Evolutionary conservation across 768 basidiomycete genomes (phyloP).

Genomic region (Serendipita sp.): DNA sequence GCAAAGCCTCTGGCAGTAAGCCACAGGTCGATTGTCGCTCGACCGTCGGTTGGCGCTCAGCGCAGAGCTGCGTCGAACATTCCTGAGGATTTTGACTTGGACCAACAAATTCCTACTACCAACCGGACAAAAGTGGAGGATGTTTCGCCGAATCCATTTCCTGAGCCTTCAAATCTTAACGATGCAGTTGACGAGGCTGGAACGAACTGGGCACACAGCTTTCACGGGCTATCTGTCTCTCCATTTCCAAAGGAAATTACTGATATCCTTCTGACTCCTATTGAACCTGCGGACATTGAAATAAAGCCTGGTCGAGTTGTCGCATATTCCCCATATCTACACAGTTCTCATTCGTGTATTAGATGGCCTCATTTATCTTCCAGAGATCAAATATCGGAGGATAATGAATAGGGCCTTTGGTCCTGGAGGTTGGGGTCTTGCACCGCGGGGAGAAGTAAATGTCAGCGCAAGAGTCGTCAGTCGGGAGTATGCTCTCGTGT

Average conservation of each 20-base stretch:
- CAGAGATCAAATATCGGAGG: slow-evolving; percentile 92
- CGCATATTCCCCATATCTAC: not conserved
- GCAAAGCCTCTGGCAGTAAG: not conserved
- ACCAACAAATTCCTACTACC: not conserved
- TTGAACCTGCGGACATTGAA: slow-evolving; percentile 71
- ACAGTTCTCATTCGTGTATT: not conserved
- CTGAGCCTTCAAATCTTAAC: not conserved
- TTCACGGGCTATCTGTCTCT: slow-evolving; percentile 58
- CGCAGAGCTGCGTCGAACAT: not conserved
- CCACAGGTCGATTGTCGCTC: not conserved
- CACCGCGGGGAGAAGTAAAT: slow-evolving; percentile 82
- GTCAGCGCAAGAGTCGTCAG: slow-evolving; percentile 79
- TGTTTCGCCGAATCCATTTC: not conserved
- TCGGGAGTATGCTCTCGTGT: slow-evolving; percentile 88
- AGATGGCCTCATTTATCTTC: slow-evolving; percentile 92
- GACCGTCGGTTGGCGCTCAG: not conserved
- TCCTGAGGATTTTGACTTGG: slow-evolving; percentile 3
- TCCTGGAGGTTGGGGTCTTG: slow-evolving; percentile 93
- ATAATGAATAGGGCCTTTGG: slow-evolving; percentile 88
- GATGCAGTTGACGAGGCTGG: not conserved
- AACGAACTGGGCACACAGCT: slow-evolving; percentile 83
- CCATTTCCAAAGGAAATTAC: slow-evolving; percentile 67
- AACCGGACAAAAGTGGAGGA: not conserved
- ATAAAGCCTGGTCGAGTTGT: slow-evolving; percentile 70
- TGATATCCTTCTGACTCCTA: slow-evolving; percentile 53